These are phyloP conservation scores for Luffa aegyptiaca DNA, from an alignment of 306 rosid species.

Conservation along the genomic window DNA sequence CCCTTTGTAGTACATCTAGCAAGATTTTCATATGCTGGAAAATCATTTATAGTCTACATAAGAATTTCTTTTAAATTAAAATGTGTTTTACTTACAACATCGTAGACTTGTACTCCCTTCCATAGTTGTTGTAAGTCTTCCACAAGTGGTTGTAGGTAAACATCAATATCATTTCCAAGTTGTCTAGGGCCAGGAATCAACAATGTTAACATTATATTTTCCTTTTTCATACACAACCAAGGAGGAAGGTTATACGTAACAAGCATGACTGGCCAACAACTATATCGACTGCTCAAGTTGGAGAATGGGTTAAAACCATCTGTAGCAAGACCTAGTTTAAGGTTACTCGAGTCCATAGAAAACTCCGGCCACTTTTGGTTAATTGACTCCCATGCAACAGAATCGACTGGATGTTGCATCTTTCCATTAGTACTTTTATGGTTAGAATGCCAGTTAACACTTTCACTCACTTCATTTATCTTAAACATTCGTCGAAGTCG, in stretches of 20 bases:
- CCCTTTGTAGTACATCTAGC: neutral
- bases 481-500: neutral
- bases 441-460: neutral
- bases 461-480: neutral
- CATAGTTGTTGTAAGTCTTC: neutral
- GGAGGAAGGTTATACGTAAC: neutral
- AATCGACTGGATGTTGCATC: no score
- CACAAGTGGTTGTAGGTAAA: neutral
- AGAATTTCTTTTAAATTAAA: neutral
- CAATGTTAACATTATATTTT: neutral
- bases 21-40: no score
- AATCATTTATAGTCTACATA: neutral
- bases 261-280: constrained; percentile 1
- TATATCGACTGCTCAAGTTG: neutral
- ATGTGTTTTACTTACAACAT: neutral
- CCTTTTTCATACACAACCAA: neutral
- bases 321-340: neutral
- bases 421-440: neutral
- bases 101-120: neutral
- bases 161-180: no score
- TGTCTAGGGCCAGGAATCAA: neutral
- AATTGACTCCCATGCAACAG: no score
- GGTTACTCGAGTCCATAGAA: neutral
- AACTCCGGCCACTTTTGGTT: no score
- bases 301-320: no score